phyloP scores from a whole-genome alignment of 805 yeast species.

The Wickerhamiella parazyma region DNA sequence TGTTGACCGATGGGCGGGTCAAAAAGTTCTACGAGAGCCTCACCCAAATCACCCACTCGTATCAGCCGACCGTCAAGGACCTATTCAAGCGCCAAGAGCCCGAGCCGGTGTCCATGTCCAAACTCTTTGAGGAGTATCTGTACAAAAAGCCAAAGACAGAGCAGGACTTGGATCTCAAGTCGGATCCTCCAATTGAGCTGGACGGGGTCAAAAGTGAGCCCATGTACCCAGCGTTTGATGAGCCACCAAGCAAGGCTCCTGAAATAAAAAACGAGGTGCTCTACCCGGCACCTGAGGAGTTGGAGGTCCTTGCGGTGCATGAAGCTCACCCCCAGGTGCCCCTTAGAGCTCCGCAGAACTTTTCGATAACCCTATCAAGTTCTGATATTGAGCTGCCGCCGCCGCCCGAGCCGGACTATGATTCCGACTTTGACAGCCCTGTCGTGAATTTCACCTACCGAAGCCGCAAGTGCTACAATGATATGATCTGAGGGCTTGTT shows the following conservation, averaged over 20 bases:
- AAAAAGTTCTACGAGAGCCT: constrained; percentile 42
- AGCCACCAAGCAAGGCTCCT: no score
- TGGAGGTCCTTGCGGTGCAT: no score
- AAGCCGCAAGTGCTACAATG: background rate
- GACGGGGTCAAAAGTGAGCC: background rate
- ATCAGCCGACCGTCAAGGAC: background rate
- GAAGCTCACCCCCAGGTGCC: no score
- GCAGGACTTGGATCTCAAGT: background rate
- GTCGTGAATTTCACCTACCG: background rate
- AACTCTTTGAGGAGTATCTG: background rate
- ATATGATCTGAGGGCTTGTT: no score
- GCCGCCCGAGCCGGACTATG: constrained; percentile 1
- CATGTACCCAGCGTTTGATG: no score
- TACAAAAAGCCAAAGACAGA: background rate
- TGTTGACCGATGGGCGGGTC: constrained; percentile 60
- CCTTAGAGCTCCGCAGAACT: no score
- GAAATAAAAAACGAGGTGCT: no score
- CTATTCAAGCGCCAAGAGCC: background rate
- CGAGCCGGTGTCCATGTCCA: background rate
- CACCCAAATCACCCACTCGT: background rate
- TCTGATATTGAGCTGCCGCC: background rate
- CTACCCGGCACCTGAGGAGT: no score
- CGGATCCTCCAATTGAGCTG: background rate
- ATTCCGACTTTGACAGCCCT: background rate
- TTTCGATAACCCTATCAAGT: no score